phyloP scores from a whole-genome alignment of 1,284 basidiomycete genomes.

The Fomitopsis schrenkii region DNA sequence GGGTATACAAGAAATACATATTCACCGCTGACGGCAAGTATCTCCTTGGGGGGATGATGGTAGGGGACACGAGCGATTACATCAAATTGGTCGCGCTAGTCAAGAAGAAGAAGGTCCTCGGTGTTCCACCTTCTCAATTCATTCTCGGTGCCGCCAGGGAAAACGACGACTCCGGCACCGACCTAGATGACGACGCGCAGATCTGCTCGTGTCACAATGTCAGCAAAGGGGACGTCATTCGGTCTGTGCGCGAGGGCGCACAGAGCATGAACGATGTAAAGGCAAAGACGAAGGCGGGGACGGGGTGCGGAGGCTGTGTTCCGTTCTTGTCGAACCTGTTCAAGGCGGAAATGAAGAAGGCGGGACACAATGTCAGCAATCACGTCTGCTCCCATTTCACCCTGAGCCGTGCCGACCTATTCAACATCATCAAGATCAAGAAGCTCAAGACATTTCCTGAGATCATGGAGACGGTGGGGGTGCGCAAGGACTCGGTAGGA shows the following conservation, averaged over 20 bases:
- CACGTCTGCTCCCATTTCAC: constrained; percentile 68
- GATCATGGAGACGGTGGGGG: constrained; percentile 52
- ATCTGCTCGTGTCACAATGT: constrained; percentile 75
- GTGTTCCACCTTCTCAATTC: constrained; percentile 62
- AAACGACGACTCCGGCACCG: constrained; percentile 57
- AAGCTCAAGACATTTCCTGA: constrained; percentile 54
- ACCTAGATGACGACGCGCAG: constrained; percentile 70
- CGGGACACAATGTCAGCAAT: constrained; percentile 58
- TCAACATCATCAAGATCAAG: constrained; percentile 64
- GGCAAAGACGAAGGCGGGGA: constrained; percentile 65
- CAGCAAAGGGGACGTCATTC: constrained; percentile 54
- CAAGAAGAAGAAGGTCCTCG: constrained; percentile 72
- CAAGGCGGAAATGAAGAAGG: constrained; percentile 67
- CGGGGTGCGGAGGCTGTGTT: constrained; percentile 72
- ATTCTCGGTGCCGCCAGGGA: constrained; percentile 50
- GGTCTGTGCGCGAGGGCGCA: constrained; percentile 52
- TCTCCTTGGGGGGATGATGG: constrained; percentile 78
- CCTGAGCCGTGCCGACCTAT: constrained; percentile 68
- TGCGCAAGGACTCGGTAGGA: constrained; percentile 49
- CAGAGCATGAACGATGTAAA: constrained; percentile 57
- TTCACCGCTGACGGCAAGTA: constrained; percentile 76
- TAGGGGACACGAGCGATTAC: constrained; percentile 71
- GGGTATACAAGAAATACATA: constrained; percentile 74
- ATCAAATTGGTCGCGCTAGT: constrained; percentile 68
- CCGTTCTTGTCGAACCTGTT: constrained; percentile 46